Evolutionary conservation across 805 yeast genomes (phyloP), one percentile per base, ranked within the genome.

Genomic region (Candida dendrica): DNA sequence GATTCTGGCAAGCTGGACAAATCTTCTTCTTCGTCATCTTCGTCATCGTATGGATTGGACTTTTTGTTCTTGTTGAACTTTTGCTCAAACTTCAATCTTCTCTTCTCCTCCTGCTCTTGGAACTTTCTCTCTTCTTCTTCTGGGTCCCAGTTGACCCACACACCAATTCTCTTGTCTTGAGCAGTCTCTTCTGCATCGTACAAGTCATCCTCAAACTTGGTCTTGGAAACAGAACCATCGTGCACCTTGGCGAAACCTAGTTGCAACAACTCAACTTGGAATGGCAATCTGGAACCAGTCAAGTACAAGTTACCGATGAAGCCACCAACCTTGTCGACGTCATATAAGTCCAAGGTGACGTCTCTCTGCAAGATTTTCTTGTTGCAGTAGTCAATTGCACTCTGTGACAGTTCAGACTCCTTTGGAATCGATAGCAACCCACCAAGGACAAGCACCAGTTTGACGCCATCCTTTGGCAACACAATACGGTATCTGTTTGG

Each of bases 251-350:
- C 84, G 42, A 74, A 71, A 3, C 95, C 96, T 41, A 74, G 72
- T 26, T 69, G 68, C 44, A 84, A 65, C 41, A 87, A 66, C 17
- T 65, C 60, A 13, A 71, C 64, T 52, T 83, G 90, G 47, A 78
- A 69, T 18, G 87, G 89, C 27, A 58, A 50, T 26, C 68, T 65
- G 36, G 67, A 68, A 2, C 77, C 71, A 13, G 72, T 74, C 10
- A 77, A 53, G 55, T 65, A 83, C 40, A 85, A 52, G 53, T 79
- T 77, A 37, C 95, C 93, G 54, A 85, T 77, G 55, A 88, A 88
- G 0, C 84, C 86, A 44, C 95, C 95, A 42, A 81, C 69, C 55
- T 79, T 84, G 58, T 88, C 96, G 40, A 75, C 74, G 43, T 75
- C 81, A 49, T 75, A 75, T 17, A 87, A 73, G 41, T 81, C 82